A percentile compares a stretch with the other conserved stretches of the same genome.
Conservation (phyloP, 2,329 filamentous ascomycete genomes). For the Xylariaceae sp. region DNA sequence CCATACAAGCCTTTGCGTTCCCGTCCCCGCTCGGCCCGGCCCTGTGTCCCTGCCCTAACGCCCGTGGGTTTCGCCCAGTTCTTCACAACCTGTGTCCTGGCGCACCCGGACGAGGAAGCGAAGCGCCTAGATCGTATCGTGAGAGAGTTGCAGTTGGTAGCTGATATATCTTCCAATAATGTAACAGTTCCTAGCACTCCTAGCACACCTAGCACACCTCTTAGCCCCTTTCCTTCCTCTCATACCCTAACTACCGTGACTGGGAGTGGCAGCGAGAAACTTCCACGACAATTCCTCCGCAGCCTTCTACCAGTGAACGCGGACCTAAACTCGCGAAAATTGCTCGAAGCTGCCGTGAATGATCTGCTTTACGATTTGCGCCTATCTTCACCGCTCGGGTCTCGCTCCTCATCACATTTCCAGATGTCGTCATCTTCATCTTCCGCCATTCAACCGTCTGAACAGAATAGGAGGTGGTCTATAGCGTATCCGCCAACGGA, state of each 20-base stretch:
- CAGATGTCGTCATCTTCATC: background rate
- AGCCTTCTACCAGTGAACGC: constrained; percentile 69
- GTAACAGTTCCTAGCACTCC: background rate
- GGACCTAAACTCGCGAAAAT: constrained; percentile 62
- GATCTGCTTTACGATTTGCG: constrained; percentile 41
- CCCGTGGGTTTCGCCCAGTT: constrained; percentile 72
- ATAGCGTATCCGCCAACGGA: constrained; percentile 11
- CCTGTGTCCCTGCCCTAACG: constrained; percentile 69
- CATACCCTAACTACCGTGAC: background rate
- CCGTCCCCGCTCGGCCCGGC: constrained; percentile 42
- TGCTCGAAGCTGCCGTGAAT: constrained; percentile 65
- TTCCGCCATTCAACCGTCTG: background rate
- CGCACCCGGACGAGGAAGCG: constrained; percentile 78
- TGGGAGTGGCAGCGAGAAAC: constrained; percentile 70
- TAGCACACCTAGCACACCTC: background rate
- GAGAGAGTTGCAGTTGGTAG: constrained; percentile 70
- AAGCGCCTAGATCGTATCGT: constrained; percentile 72
- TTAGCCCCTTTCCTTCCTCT: constrained; percentile 38
- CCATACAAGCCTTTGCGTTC: background rate
- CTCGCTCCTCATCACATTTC: background rate
- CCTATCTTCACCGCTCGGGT: background rate
- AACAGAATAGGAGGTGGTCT: constrained; percentile 21
- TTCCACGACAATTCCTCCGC: constrained; percentile 79
- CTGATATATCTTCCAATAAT: constrained; percentile 34
- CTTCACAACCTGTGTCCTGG: constrained; percentile 74